phyloP scores from a whole-genome alignment of 2,329 filamentous ascomycete species.

The Pseudocercospora pini-densiflorae region DNA sequence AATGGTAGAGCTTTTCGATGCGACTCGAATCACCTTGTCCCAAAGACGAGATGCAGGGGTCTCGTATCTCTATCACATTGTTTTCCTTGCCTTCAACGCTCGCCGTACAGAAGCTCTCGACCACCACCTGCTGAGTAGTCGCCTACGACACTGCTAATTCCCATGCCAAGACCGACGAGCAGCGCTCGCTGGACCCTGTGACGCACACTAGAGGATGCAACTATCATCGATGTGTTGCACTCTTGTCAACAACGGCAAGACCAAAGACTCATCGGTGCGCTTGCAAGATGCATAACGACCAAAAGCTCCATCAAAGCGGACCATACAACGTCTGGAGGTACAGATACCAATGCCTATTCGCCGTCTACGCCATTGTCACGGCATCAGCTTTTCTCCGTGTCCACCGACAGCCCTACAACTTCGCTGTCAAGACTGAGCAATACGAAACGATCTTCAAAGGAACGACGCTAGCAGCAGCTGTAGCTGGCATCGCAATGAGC shows the following conservation, averaged over 20 bases:
- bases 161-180: not conserved
- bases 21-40: no score
- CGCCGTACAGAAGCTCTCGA: no score
- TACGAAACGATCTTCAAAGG: constrained; percentile 46
- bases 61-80: not conserved
- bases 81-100: no score
- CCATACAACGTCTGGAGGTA: constrained; percentile 19
- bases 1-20: no score
- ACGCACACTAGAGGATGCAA: not conserved
- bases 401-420: constrained; percentile 41
- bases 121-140: no score
- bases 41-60: not conserved
- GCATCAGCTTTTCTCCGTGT: constrained; percentile 42
- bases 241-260: no score
- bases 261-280: no score
- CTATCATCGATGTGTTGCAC: no score
- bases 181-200: not conserved
- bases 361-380: constrained; percentile 35
- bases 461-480: constrained; percentile 34
- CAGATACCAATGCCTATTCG: constrained; percentile 40
- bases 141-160: not conserved
- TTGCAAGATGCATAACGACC: no score
- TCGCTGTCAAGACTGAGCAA: constrained; percentile 41
- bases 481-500: constrained; percentile 23
- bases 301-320: no score